A percentile compares a stretch with the other conserved stretches of the same genome.
These are phyloP conservation scores for Neurospora sp. DNA, from an alignment of 495 filamentous ascomycete genomes.

Conservation along the genomic window DNA sequence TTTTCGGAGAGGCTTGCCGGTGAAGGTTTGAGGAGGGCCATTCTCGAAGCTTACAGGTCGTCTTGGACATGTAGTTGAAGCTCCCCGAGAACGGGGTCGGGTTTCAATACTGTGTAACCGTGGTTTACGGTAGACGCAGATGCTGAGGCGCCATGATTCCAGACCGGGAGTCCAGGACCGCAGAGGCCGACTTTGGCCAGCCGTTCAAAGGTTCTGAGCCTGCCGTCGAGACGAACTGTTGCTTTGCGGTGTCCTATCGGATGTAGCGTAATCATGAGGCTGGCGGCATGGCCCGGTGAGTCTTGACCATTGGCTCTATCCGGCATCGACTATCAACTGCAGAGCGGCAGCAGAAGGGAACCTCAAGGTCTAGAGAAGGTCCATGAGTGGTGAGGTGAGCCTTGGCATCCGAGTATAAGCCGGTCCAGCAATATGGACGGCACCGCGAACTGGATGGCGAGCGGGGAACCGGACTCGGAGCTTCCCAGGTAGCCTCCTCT, in stretches of 20 bases:
- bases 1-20: not conserved
- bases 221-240: not conserved
- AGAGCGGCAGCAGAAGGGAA: not conserved
- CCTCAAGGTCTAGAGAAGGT: not conserved
- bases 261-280: conserved; percentile 21
- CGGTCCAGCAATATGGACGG: not conserved
- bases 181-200: not conserved
- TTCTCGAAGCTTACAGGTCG: not conserved
- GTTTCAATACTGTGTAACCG: not conserved
- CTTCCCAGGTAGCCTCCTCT: not conserved
- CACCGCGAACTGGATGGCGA: not conserved
- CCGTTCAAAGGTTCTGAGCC: not conserved
- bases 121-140: not conserved
- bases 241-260: conserved; percentile 17
- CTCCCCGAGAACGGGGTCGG: not conserved
- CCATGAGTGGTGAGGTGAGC: not conserved
- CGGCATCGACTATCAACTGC: conserved; percentile 5
- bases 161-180: not conserved
- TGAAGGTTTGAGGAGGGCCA: not conserved
- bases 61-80: not conserved
- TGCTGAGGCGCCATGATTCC: not conserved
- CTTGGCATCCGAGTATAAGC: not conserved
- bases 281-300: conserved; percentile 20
- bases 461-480: not conserved
- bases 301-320: conserved; percentile 10